Conservation (phyloP, 2,329 filamentous ascomycete species). For the Xylariomycetidae sp. region DNA sequence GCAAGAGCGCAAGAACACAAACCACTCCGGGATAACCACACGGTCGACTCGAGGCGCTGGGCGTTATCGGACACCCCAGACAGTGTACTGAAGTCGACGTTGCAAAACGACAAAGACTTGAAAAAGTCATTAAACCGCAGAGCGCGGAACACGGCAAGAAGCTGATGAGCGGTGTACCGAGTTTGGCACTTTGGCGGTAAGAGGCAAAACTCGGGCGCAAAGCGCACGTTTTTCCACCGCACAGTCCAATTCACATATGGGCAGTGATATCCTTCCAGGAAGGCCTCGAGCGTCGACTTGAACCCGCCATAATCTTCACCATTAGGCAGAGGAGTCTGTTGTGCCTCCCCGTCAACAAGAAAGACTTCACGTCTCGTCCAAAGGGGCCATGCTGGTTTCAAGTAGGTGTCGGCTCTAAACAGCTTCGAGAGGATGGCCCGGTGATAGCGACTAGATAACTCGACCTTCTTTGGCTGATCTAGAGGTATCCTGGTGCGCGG, state of each 20-base stretch:
- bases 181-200: constrained; percentile 34
- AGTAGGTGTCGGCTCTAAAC: constrained; percentile 46
- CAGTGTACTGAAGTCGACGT: constrained; percentile 42
- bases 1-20: constrained; percentile 13
- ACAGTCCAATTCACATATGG: constrained; percentile 46
- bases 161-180: constrained; percentile 43
- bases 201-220: constrained; percentile 49
- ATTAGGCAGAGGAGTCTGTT: constrained; percentile 47
- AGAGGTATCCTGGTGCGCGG: constrained; percentile 39
- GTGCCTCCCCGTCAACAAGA: constrained; percentile 44
- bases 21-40: constrained; percentile 49
- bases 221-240: constrained; percentile 36
- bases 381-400: constrained; percentile 54
- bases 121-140: constrained; percentile 55
- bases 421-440: constrained; percentile 48
- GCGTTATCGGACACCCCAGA: constrained; percentile 36
- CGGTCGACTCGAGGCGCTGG: constrained; percentile 39
- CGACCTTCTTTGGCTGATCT: constrained; percentile 37
- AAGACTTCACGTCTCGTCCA: constrained; percentile 49
- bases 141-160: constrained; percentile 51
- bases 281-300: constrained; percentile 48
- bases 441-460: constrained; percentile 49
- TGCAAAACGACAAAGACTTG: constrained; percentile 48
- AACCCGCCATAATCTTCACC: constrained; percentile 51
- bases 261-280: constrained; percentile 46